A percentile compares a stretch with the other conserved stretches of the same genome.
These are phyloP conservation scores for Fistulifera pelliculosa DNA, from an alignment of 108 stramenopile species.

Conservation along the genomic window DNA sequence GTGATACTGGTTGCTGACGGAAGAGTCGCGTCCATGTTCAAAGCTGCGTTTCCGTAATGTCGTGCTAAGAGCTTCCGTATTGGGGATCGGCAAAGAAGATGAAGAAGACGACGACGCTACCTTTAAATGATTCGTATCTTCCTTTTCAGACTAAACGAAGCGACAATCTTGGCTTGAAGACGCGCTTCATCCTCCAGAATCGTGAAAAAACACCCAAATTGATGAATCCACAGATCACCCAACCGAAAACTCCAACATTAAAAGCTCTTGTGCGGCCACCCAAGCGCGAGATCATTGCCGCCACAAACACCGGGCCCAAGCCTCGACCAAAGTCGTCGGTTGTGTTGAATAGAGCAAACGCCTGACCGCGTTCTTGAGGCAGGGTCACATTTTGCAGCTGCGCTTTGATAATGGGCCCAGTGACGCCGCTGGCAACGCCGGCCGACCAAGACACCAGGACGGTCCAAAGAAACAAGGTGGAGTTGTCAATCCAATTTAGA, in stretches of 20 bases:
- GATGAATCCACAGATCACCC: conserved; percentile 65
- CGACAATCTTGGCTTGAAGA: conserved; percentile 22
- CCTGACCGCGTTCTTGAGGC: conserved; percentile 62
- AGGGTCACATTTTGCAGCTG: conserved; percentile 75
- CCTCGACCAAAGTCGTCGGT: conserved; percentile 87
- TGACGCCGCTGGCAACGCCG: conserved; percentile 52
- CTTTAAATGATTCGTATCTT: no score
- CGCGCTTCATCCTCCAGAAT: conserved; percentile 53
- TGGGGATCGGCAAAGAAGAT: no score
- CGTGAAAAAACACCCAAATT: conserved; percentile 61
- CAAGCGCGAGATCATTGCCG: conserved; percentile 44
- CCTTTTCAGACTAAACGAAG: neutral
- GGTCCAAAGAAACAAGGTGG: conserved; percentile 16
- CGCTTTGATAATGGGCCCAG: conserved; percentile 73
- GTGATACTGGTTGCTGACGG: no score
- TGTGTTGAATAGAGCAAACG: conserved; percentile 71
- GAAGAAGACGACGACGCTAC: no score
- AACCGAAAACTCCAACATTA: conserved; percentile 61
- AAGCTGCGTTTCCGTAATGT: no score
- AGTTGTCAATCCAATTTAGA: conserved; percentile 37
- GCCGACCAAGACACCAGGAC: conserved; percentile 26
- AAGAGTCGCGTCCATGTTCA: no score
- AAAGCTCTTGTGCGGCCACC: conserved; percentile 57
- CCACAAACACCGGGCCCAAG: conserved; percentile 73
- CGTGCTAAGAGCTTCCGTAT: no score